Percentiles rank a stretch among this genome's conserved stretches.
Evolutionary conservation across 2,329 filamentous ascomycete species (phyloP).

Genomic region (Hypoxylon sp.): DNA sequence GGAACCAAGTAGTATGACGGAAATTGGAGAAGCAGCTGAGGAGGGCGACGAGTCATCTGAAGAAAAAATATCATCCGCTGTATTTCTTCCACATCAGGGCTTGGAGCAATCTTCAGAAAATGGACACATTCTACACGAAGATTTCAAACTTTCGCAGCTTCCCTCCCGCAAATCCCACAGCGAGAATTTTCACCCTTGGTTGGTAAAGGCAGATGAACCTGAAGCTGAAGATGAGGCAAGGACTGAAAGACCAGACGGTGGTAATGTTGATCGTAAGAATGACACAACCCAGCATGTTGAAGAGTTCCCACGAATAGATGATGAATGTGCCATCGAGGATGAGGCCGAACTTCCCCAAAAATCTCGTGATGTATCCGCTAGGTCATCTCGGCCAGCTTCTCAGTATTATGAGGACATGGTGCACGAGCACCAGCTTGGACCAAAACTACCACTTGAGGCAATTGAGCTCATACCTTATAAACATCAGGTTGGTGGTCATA

Average conservation of each 20-base stretch:
- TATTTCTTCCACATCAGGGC: conserved; percentile 83
- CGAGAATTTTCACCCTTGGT: conserved; percentile 66
- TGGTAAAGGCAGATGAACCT: conserved; percentile 70
- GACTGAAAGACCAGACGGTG: conserved; percentile 56
- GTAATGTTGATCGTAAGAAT: conserved; percentile 48
- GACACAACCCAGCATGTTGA: conserved; percentile 46
- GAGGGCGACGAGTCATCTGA: conserved; percentile 77
- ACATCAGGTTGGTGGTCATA: conserved; percentile 97
- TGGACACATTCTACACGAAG: conserved; percentile 48
- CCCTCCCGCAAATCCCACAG: conserved; percentile 49
- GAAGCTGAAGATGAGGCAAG: conserved; percentile 55
- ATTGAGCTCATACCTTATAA: conserved; percentile 97
- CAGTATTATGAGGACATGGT: conserved; percentile 64
- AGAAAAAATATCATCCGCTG: conserved; percentile 88
- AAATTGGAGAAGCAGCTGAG: conserved; percentile 59
- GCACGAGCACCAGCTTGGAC: conserved; percentile 66
- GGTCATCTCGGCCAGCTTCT: conserved; percentile 57
- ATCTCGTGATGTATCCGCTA: conserved; percentile 54
- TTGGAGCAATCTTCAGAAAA: conserved; percentile 59
- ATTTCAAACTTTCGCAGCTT: conserved; percentile 52
- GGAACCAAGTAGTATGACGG: conserved; percentile 59
- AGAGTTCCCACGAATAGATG: conserved; percentile 56
- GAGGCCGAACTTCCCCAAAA: conserved; percentile 58
- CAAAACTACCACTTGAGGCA: conserved; percentile 80
- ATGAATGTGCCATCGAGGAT: conserved; percentile 61